Evolutionary conservation across 2,329 filamentous ascomycete genomes (phyloP).

Genomic region (Apiospora arundinis): DNA sequence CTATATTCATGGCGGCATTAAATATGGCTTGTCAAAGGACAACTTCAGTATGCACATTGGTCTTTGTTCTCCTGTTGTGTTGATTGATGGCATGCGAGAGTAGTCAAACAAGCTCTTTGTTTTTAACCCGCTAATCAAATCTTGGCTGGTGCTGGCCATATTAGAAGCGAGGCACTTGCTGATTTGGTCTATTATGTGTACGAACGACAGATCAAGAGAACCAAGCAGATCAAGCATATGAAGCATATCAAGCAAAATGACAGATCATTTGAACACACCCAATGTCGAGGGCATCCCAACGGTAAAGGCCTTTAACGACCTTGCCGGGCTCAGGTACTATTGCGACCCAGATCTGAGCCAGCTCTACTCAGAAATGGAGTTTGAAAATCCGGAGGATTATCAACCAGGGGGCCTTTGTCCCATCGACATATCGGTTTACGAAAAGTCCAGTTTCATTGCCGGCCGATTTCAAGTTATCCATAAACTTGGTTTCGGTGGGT

Average conservation of each 20-base stretch:
- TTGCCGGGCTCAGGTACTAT: background rate
- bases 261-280: background rate
- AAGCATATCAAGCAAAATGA: background rate
- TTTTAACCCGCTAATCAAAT: no score
- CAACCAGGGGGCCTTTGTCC: background rate
- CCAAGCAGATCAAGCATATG: background rate
- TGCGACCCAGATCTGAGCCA: background rate
- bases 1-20: no score
- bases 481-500: background rate
- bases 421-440: background rate
- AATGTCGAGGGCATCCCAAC: background rate
- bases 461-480: background rate
- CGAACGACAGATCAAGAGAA: no score
- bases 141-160: no score
- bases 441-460: background rate
- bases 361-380: background rate
- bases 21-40: no score
- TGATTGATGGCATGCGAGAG: no score
- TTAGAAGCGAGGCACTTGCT: no score
- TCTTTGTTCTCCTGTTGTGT: no score
- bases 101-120: no score
- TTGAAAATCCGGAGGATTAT: background rate
- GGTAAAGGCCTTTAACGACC: background rate
- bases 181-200: background rate
- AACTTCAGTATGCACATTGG: no score